Evolutionary conservation across 306 rosid genomes (phyloP).

Genomic region (Castanospermum australe): DNA sequence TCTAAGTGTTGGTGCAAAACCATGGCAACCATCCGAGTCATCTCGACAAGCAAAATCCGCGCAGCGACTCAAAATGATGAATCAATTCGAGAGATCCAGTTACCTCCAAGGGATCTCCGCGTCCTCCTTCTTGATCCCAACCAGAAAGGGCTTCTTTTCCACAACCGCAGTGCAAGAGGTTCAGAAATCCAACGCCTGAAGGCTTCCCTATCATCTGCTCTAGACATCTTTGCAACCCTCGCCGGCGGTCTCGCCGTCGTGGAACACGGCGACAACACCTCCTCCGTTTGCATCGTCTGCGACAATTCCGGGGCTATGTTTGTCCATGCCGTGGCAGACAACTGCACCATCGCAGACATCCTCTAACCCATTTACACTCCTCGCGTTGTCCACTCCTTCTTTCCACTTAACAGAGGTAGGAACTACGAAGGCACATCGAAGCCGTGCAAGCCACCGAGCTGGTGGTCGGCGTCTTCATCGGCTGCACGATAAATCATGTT

Average conservation of each 20-base stretch:
- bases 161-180: not conserved
- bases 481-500: constrained; percentile 29
- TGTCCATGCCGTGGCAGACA: constrained; percentile 17
- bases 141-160: constrained; percentile 38
- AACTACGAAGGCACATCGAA: constrained; percentile 21
- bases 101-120: constrained; percentile 39
- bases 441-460: constrained; percentile 41
- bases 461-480: constrained; percentile 36
- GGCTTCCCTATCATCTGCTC: constrained; percentile 21
- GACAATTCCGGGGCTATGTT: constrained; percentile 28
- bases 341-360: constrained; percentile 3
- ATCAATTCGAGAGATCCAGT: not conserved
- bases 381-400: constrained; percentile 32
- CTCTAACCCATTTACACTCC: constrained; percentile 15
- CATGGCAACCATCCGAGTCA: not conserved
- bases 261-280: not conserved
- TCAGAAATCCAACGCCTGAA: constrained; percentile 20
- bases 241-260: constrained; percentile 23
- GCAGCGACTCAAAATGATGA: not conserved
- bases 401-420: constrained; percentile 16
- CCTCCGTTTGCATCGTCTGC: constrained; percentile 21
- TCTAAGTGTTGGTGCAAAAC: too few relatives aligned
- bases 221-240: constrained; percentile 29
- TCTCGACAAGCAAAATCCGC: not conserved
- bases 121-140: constrained; percentile 8